phyloP scores from a whole-genome alignment of 306 rosid genomes.

The Medicago arabica region DNA sequence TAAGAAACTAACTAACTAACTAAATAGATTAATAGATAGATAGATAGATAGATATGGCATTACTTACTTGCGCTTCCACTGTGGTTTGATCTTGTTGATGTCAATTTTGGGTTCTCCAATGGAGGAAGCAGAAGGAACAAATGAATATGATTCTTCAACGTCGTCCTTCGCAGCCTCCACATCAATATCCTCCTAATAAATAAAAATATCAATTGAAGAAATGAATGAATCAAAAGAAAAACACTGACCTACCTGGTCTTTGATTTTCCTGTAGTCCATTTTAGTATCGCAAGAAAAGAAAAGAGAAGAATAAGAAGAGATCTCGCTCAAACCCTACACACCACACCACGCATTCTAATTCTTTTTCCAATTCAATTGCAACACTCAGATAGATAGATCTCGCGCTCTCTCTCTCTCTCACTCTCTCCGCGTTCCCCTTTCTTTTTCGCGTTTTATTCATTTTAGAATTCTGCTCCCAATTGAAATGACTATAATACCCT shows the following conservation, averaged over 20 bases:
- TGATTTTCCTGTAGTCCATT: slow-evolving; percentile 90
- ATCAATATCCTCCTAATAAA: slow-evolving; percentile 44
- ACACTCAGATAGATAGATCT: background rate
- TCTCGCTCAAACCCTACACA: background rate
- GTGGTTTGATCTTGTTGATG: slow-evolving; percentile 35
- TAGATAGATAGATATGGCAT: too few species aligned
- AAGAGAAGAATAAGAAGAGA: background rate
- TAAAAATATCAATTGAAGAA: slow-evolving; percentile 11
- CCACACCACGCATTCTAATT: background rate
- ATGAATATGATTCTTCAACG: slow-evolving; percentile 38
- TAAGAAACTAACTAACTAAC: too few species aligned
- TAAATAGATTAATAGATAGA: too few species aligned
- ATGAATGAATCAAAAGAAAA: background rate
- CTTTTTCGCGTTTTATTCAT: background rate
- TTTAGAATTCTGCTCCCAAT: background rate
- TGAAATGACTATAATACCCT: too few species aligned
- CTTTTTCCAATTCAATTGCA: background rate
- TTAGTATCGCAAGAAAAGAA: background rate
- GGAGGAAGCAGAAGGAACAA: slow-evolving; percentile 32
- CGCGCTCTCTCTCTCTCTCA: background rate
- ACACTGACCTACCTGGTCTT: slow-evolving; percentile 76
- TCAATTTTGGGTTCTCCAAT: slow-evolving; percentile 43
- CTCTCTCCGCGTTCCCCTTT: background rate
- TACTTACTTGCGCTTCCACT: slow-evolving; percentile 54
- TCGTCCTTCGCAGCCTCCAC: slow-evolving; percentile 9